Conservation (phyloP, 1,284 basidiomycete genomes). For the Apiotrichum siamense region DNA sequence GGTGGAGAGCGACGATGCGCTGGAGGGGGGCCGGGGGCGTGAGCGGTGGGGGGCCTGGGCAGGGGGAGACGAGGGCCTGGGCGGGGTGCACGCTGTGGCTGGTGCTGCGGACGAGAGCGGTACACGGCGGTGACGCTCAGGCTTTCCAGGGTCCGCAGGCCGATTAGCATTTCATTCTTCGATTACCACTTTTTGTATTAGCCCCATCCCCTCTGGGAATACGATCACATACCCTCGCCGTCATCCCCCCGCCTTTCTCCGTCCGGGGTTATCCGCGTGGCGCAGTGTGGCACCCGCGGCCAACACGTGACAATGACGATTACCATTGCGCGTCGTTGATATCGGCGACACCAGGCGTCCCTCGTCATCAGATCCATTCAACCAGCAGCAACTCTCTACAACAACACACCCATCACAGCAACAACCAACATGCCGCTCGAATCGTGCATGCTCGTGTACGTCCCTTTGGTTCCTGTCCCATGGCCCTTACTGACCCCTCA, state of each 20-base stretch:
- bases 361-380: too few species aligned
- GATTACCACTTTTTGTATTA: too few species aligned
- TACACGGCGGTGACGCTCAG: background rate
- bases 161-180: too few species aligned
- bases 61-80: too few species aligned
- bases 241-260: too few species aligned
- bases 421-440: constrained; percentile 73
- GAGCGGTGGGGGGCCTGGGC: too few species aligned
- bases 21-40: constrained; percentile 8
- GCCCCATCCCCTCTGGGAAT: too few species aligned
- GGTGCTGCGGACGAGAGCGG: background rate
- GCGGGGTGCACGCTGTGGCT: background rate
- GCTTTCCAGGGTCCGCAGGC: too few species aligned
- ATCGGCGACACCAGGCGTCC: background rate
- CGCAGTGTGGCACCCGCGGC: constrained; percentile 4
- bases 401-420: background rate
- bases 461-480: constrained; percentile 1
- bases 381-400: too few species aligned
- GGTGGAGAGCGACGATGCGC: constrained; percentile 3
- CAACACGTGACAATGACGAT: background rate
- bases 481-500: constrained; percentile 24
- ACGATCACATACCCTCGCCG: too few species aligned
- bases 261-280: too few species aligned
- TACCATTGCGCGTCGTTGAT: constrained; percentile 3
- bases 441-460: constrained; percentile 72